Percentiles rank a stretch among this genome's conserved stretches.
Conservation (phyloP, 768 basidiomycete species). For the Hortiboletus campestris region DNA sequence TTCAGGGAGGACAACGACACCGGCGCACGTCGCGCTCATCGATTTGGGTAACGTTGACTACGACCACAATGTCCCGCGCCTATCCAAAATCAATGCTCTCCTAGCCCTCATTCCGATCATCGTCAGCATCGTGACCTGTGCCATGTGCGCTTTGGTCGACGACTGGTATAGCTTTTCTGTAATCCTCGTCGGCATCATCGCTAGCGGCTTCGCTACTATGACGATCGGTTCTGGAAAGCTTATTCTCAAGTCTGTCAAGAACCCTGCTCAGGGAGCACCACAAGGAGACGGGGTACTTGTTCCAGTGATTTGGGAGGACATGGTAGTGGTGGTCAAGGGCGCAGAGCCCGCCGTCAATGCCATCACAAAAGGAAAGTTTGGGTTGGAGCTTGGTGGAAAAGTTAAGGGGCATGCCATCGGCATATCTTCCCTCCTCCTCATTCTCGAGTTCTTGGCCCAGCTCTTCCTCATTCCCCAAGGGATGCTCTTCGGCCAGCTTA, state of each 20-base stretch:
- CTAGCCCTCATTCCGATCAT: constrained; percentile 26
- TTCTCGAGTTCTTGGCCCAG: constrained; percentile 27
- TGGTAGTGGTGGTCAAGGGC: constrained; percentile 30
- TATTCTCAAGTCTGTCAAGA: constrained; percentile 5
- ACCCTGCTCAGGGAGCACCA: constrained; percentile 18
- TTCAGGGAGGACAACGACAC: constrained; percentile 14
- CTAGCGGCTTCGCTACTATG: constrained; percentile 26
- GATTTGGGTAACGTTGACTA: constrained; percentile 8
- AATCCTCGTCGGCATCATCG: constrained; percentile 32
- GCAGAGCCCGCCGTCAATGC: constrained; percentile 25
- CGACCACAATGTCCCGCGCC: background rate
- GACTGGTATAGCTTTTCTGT: constrained; percentile 34
- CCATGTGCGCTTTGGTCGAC: constrained; percentile 19
- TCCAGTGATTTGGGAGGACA: constrained; percentile 9
- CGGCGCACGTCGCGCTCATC: constrained; percentile 18
- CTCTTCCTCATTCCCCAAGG: constrained; percentile 32
- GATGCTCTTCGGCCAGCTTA: constrained; percentile 29
- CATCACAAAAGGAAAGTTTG: constrained; percentile 28
- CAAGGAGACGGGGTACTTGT: constrained; percentile 28
- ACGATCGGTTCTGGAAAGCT: constrained; percentile 27
- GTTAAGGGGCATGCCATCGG: constrained; percentile 5
- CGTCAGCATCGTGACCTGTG: constrained; percentile 22
- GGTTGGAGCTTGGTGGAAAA: constrained; percentile 4
- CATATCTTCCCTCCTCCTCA: constrained; percentile 22
- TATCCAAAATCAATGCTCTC: background rate